Percentiles rank a stretch among this genome's conserved stretches.
Evolutionary conservation across 2,329 filamentous ascomycete genomes (phyloP).

Genomic region (Pseudogymnoascus sp.): DNA sequence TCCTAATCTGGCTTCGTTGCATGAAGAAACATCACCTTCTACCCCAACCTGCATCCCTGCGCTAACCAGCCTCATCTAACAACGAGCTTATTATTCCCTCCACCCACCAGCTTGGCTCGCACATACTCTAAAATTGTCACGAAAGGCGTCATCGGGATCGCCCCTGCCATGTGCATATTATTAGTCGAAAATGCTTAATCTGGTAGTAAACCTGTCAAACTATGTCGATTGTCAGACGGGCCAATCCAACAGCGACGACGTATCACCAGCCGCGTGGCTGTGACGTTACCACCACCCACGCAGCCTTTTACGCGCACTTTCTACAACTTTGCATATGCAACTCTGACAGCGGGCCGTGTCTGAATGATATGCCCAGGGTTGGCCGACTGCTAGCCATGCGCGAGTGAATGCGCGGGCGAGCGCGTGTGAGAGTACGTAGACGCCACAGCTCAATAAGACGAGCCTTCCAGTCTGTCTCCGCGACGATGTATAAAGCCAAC

Average conservation of each 20-base stretch:
- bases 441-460: too few species aligned
- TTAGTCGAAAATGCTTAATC: neutral
- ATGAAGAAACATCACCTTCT: neutral
- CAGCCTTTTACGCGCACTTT: neutral
- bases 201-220: neutral
- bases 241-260: neutral
- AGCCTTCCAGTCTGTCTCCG: too few species aligned
- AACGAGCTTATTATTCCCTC: neutral
- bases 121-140: neutral
- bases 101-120: neutral
- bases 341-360: neutral
- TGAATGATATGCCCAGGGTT: conserved; percentile 1
- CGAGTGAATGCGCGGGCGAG: neutral
- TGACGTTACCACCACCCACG: neutral
- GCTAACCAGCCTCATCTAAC: neutral
- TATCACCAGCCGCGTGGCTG: neutral
- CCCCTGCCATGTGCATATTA: neutral
- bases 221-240: neutral
- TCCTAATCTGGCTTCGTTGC: neutral
- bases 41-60: neutral
- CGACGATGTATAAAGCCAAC: neutral
- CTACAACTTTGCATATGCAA: neutral
- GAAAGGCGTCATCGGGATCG: neutral
- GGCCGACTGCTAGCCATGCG: neutral
- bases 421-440: neutral